Conservation (phyloP, 1,139 yeast species). For the Eremothecium sinecaudum region DNA sequence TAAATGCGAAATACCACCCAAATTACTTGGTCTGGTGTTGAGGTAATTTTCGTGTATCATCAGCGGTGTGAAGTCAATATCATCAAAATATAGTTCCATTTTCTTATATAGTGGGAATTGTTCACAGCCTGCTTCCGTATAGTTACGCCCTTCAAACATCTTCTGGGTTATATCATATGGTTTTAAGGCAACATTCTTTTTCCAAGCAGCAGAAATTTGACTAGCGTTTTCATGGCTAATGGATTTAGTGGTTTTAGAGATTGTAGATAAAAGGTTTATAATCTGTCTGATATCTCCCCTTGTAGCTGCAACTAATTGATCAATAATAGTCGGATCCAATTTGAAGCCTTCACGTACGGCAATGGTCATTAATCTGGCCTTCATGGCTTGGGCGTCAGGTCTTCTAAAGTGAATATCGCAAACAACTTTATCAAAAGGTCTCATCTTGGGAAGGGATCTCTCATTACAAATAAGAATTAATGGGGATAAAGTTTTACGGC, state of each 20-base stretch:
- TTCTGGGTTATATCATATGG: slow-evolving; percentile 87
- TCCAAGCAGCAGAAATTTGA: slow-evolving; percentile 63
- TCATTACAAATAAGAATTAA: slow-evolving; percentile 92
- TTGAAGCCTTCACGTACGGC: slow-evolving; percentile 77
- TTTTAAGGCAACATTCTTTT: slow-evolving; percentile 79
- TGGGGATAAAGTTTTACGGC: slow-evolving; percentile 79
- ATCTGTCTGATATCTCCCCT: slow-evolving; percentile 91
- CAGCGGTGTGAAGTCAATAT: slow-evolving; percentile 86
- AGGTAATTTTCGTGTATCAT: slow-evolving; percentile 95
- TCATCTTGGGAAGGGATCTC: slow-evolving; percentile 84
- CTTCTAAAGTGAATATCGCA: slow-evolving; percentile 77
- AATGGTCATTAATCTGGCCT: slow-evolving; percentile 80
- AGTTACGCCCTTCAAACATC: slow-evolving; percentile 54
- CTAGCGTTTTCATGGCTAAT: slow-evolving; percentile 46
- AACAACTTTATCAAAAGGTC: slow-evolving; percentile 86
- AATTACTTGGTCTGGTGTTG: slow-evolving; percentile 45
- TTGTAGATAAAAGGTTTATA: slow-evolving; percentile 79
- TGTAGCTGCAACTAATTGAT: slow-evolving; percentile 77
- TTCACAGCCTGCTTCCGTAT: slow-evolving; percentile 40
- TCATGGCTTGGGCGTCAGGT: slow-evolving; percentile 75
- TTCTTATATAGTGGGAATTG: slow-evolving; percentile 64
- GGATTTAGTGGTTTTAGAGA: slow-evolving; percentile 56
- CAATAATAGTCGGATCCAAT: slow-evolving; percentile 70
- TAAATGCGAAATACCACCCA: slow-evolving; percentile 43
- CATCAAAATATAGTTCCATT: slow-evolving; percentile 85